These are phyloP conservation scores for Psidium guajava DNA, from an alignment of 345 rosid species.

Conservation along the genomic window DNA sequence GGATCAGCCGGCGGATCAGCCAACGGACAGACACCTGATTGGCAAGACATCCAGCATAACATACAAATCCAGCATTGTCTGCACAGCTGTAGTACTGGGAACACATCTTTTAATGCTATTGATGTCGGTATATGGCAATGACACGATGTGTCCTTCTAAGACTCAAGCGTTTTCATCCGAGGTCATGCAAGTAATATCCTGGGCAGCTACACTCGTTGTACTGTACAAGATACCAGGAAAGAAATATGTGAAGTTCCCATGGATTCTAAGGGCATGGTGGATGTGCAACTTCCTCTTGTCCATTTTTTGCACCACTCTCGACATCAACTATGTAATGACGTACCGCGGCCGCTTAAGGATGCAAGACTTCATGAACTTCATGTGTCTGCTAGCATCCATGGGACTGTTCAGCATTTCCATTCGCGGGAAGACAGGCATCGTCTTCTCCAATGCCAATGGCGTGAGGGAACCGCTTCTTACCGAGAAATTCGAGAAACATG, in stretches of 20 bases:
- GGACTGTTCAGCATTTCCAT: constrained; percentile 40
- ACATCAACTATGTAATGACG: constrained; percentile 13
- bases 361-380: constrained; percentile 36
- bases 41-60: constrained; percentile 28
- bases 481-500: constrained; percentile 16
- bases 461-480: constrained; percentile 48
- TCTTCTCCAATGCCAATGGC: constrained; percentile 8
- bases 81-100: constrained; percentile 30
- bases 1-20: constrained; percentile 18
- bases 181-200: constrained; percentile 32
- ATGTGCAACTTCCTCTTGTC: constrained; percentile 52
- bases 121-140: constrained; percentile 21
- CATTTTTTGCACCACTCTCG: constrained; percentile 14
- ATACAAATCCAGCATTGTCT: constrained; percentile 26
- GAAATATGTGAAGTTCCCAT: constrained; percentile 35
- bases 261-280: constrained; percentile 82
- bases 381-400: constrained; percentile 38
- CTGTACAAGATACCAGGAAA: constrained; percentile 20
- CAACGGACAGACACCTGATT: constrained; percentile 10
- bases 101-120: constrained; percentile 37
- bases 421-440: constrained; percentile 55
- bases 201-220: constrained; percentile 27
- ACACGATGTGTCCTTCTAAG: constrained; percentile 26
- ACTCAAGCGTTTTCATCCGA: constrained; percentile 36
- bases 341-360: constrained; percentile 16